Percentiles rank a stretch among this genome's conserved stretches.
These are phyloP conservation scores for Beauveria australis DNA, from an alignment of 2,329 filamentous ascomycete genomes.

Conservation along the genomic window DNA sequence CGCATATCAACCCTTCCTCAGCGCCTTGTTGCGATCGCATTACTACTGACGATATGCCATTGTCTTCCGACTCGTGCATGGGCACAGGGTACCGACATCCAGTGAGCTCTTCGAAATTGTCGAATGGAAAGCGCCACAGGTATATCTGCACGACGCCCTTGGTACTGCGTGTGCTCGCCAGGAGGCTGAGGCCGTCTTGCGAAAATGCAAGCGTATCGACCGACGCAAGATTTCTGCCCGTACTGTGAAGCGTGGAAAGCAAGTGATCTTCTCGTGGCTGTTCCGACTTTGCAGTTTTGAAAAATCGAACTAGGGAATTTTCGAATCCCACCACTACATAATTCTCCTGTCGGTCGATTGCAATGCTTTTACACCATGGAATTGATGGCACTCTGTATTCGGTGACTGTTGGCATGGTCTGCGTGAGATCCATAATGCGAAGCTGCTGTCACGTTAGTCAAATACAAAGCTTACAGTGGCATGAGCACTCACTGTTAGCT, in stretches of 20 bases:
- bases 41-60: conserved; percentile 29
- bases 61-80: conserved; percentile 33
- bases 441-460: conserved; percentile 20
- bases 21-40: conserved; percentile 24
- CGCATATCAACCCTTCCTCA: conserved; percentile 28
- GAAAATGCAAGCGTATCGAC: conserved; percentile 34
- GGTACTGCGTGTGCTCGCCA: conserved; percentile 27
- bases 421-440: conserved; percentile 27
- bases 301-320: conserved; percentile 31
- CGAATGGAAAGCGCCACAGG: conserved; percentile 29
- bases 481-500: conserved; percentile 26
- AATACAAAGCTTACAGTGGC: neutral
- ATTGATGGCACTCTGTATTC: conserved; percentile 32
- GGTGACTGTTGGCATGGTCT: conserved; percentile 22
- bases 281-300: conserved; percentile 25
- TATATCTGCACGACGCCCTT: conserved; percentile 31
- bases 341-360: conserved; percentile 30
- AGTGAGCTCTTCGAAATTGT: conserved; percentile 25
- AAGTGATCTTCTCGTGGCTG: conserved; percentile 29
- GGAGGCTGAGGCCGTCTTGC: conserved; percentile 29
- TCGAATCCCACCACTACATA: conserved; percentile 33
- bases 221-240: conserved; percentile 27
- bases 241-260: conserved; percentile 24
- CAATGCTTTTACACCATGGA: conserved; percentile 31
- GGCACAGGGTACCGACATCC: conserved; percentile 30